phyloP scores from a whole-genome alignment of 768 basidiomycete genomes.

The Auriscalpium vulgare region DNA sequence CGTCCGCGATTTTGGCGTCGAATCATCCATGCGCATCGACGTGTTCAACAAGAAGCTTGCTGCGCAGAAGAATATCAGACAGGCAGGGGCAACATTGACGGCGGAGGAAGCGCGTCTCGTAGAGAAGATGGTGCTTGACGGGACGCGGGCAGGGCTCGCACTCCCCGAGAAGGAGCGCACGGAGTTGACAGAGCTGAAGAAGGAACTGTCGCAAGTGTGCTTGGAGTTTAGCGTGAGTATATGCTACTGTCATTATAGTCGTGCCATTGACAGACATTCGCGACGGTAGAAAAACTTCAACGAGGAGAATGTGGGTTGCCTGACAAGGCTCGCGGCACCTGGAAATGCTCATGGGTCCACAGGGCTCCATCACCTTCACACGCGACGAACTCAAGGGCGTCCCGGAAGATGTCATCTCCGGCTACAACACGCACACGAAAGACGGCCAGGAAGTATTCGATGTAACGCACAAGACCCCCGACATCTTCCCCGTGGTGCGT shows the following conservation, averaged over 20 bases:
- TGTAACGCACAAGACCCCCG: constrained; percentile 76
- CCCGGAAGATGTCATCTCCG: constrained; percentile 69
- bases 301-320: constrained; percentile 61
- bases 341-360: not conserved
- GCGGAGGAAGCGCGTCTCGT: constrained; percentile 70
- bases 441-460: constrained; percentile 54
- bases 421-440: constrained; percentile 61
- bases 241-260: not conserved
- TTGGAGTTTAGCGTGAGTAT: constrained; percentile 68
- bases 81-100: constrained; percentile 47
- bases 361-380: constrained; percentile 62
- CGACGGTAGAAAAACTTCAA: constrained; percentile 72
- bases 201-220: constrained; percentile 67
- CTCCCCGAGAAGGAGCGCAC: constrained; percentile 57
- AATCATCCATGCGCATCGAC: constrained; percentile 75
- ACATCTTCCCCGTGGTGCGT: constrained; percentile 69
- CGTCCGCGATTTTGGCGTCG: constrained; percentile 63
- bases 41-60: constrained; percentile 65
- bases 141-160: constrained; percentile 70
- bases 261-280: not conserved
- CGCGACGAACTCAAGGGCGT: constrained; percentile 73
- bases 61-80: constrained; percentile 62
- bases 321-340: not conserved
- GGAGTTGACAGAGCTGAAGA: constrained; percentile 54
- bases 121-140: constrained; percentile 76